These are phyloP conservation scores for Achaetomium macrosporum DNA, from an alignment of 2,329 filamentous ascomycete species.

Conservation along the genomic window DNA sequence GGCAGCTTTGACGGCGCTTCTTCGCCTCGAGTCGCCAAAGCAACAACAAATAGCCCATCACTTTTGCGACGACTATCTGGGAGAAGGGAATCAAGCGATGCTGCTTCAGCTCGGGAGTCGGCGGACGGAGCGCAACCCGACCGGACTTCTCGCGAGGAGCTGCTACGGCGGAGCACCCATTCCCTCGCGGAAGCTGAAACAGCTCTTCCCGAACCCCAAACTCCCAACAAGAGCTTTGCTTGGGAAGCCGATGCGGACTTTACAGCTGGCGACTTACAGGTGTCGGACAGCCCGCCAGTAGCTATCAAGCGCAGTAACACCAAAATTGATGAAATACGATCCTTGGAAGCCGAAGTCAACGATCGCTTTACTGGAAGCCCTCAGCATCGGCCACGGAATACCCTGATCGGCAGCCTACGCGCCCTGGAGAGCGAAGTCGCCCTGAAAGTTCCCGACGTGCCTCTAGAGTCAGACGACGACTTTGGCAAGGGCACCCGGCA, in stretches of 20 bases:
- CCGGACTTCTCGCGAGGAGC: constrained; percentile 16
- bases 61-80: constrained; percentile 21
- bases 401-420: constrained; percentile 40
- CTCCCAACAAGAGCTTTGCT: constrained; percentile 47
- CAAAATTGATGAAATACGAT: constrained; percentile 33
- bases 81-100: constrained; percentile 16
- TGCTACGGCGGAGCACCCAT: constrained; percentile 8
- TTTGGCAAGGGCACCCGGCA: constrained; percentile 12
- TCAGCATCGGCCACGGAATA: constrained; percentile 30
- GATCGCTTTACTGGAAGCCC: constrained; percentile 8
- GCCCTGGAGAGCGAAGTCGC: constrained; percentile 23
- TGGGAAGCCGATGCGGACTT: constrained; percentile 56
- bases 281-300: constrained; percentile 52
- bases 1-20: constrained; percentile 28
- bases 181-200: constrained; percentile 3
- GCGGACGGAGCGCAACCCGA: constrained; percentile 23
- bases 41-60: constrained; percentile 13
- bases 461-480: constrained; percentile 11
- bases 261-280: constrained; percentile 49
- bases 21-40: constrained; percentile 19
- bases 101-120: constrained; percentile 9
- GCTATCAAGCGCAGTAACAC: constrained; percentile 33
- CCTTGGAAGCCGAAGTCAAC: constrained; percentile 31
- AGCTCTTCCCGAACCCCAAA: constrained; percentile 11
- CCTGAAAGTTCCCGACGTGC: constrained; percentile 19